Evolutionary conservation across 352 stramenopile species (phyloP), one percentile per base, ranked within the genome.

Genomic region (Phytophthora boehmeriae): DNA sequence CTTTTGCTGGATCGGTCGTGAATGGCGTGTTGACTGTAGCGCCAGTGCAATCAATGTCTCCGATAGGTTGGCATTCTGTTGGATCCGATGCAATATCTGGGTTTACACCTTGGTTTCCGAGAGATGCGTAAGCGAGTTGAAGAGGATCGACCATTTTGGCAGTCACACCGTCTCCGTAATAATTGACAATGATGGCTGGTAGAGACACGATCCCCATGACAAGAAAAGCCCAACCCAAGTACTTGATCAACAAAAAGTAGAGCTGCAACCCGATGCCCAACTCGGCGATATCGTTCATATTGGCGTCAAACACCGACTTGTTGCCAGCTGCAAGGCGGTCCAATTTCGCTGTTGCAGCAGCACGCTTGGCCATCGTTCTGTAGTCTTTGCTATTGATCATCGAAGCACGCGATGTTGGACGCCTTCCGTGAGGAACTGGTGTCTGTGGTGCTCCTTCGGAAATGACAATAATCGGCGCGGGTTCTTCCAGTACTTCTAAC

Each of bases 191-290:
- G 41, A 95, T 90, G 2, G 65, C 61, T 1, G 84, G 86, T 14
- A 93, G 53, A 14, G 86, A 71, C 5, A 91, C 45, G 32, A 91
- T 54, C 13, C 83, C 83, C 82, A 94, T 93, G 39, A 73, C n/a
- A 5, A 92, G 44, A 49, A 96, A 92, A 5, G 69, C 63, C 17
- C 85, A 63, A 27, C 67, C 66, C 52, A 91, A 47, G 48, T 92
- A 89, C 75, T 93, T 91, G 39, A 83, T 89, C 27, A 96, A 59
- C 69, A 94, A 83, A 35, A 96, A 96, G 44, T 94, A 96, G 4
- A 96, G 71, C 70, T 90, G 77, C 65, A 96, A 74, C 10, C 85
- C 87, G 36, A 96, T 93, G 14, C 87, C 87, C 28, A 96, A 58
- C 22, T 77, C 76, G 19, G 80, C 85, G 43, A 96, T 94, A 61